These are phyloP conservation scores for Epichloe festucae DNA, from an alignment of 2,329 filamentous ascomycete genomes.

Conservation along the genomic window DNA sequence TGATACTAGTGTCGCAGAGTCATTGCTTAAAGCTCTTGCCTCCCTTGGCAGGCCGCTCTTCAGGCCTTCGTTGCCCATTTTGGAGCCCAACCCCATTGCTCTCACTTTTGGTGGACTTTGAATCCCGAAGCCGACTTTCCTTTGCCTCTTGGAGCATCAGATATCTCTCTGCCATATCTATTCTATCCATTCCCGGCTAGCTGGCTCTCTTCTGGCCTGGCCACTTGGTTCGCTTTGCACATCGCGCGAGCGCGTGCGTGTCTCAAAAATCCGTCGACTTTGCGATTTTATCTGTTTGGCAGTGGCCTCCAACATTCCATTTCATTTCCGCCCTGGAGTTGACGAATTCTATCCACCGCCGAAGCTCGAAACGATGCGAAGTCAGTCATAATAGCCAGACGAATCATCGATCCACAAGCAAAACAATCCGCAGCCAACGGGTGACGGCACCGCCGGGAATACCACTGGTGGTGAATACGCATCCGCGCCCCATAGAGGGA, in stretches of 20 bases:
- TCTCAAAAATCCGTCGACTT: neutral
- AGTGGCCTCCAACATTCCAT: neutral
- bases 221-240: neutral
- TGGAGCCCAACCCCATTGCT: neutral
- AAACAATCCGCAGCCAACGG: neutral
- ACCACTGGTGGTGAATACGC: neutral
- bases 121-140: neutral
- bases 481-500: constrained; percentile 8
- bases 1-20: neutral
- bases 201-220: neutral
- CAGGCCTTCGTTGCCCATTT: neutral
- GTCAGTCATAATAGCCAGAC: neutral
- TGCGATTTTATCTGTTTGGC: neutral
- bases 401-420: neutral
- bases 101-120: neutral
- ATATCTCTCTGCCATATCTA: neutral
- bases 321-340: neutral
- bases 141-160: neutral
- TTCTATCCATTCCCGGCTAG: neutral
- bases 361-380: constrained; percentile 4
- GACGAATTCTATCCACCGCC: neutral
- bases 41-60: neutral
- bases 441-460: neutral
- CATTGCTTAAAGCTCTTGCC: neutral
- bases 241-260: constrained; percentile 1